Base-by-base conservation (phyloP, 805 yeast species). In the Metschnikowia cubensis region DNA sequence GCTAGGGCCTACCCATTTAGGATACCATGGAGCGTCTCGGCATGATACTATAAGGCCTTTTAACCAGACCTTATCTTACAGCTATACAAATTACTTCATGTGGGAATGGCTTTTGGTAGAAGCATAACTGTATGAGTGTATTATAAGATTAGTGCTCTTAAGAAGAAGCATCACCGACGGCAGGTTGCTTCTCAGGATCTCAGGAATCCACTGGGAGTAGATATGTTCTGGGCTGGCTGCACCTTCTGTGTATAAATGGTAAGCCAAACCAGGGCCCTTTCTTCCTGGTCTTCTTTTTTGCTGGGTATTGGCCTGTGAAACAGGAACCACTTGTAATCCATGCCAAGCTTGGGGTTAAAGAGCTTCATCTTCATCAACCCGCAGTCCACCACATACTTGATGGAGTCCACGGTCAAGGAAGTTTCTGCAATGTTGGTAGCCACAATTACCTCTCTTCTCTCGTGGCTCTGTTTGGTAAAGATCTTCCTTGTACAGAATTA, bases 361-460 rank as follows among this genome's bases (percentile, higher is more conserved):
- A 90, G 89, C 65, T 89, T 90, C 58, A 90, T 61, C 64, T 92
- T 92, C 49, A 89, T 83, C 56, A 82, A 80, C 0, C 98, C 98
- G 25, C 87, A 70, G 62, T 92, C 97, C 29, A 92, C 83, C 0
- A 92, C 97, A 64, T 80, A 90, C 55, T 74, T 76, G 31, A 92
- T 81, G 7, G 97, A 96, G 62, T 89, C 96, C 5, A 92, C 90
- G 0, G 98, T 92, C 56, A 92, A 75, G 0, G 98, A 92, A 0
- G 98, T 92, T 64, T 92, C 98, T 0, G 98, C 98, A 55, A 92
- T 90, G 61, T 92, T 92, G 0, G 98, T 92, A 0, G 98, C 94
- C 35, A 92, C 87, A 36, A 92, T 85, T 33, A 89, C 89, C 62
- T 92, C 91, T 40, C 97, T 69, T 31, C 77, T 70, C 1, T 74